Conservation (phyloP, 2,329 filamentous ascomycete genomes). For the Fusarium xylarioides region DNA sequence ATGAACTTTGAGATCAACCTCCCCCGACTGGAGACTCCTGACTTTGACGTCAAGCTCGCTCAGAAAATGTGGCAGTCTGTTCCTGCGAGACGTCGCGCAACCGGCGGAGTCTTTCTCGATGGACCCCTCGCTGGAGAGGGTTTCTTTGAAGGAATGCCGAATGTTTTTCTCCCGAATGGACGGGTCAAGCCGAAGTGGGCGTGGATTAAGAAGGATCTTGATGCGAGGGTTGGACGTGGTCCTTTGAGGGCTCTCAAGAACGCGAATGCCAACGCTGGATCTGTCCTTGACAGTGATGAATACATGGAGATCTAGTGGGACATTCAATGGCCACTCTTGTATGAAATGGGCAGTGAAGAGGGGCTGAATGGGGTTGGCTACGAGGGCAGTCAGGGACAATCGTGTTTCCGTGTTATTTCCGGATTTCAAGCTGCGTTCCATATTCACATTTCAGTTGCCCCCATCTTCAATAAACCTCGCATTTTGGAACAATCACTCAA, state of each 20-base stretch:
- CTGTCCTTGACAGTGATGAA: fast-evolving
- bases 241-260: neutral
- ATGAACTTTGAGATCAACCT: neutral
- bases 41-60: slow-evolving; percentile 1
- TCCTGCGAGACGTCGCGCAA: slow-evolving; percentile 5
- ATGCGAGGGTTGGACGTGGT: neutral
- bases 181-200: neutral
- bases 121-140: slow-evolving; percentile 17
- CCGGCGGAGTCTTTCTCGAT: neutral
- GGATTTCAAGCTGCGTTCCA: neutral
- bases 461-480: neutral
- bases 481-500: fast-evolving
- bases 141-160: neutral
- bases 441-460: fast-evolving
- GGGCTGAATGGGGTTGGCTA: neutral
- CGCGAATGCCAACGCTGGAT: neutral
- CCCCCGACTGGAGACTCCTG: neutral
- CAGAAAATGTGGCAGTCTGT: slow-evolving; percentile 18
- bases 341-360: no score
- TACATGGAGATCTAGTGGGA: fast-evolving
- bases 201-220: slow-evolving; percentile 16
- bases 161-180: neutral
- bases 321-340: neutral
- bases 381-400: fast-evolving
- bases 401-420: neutral